phyloP scores from a whole-genome alignment of 495 filamentous ascomycete genomes.

The Oidiodendron maius region DNA sequence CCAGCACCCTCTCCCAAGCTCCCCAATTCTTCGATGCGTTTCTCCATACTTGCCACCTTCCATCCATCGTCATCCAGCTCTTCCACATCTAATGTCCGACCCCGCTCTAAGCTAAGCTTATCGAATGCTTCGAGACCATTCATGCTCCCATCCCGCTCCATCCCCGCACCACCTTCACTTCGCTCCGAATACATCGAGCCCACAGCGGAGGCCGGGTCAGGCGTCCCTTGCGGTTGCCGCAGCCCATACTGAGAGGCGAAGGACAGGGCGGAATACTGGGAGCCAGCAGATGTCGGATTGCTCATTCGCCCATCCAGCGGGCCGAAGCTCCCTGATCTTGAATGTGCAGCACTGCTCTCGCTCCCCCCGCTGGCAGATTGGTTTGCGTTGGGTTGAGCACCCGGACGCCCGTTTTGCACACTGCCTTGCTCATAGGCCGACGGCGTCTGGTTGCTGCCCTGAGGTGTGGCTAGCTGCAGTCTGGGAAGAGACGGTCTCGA shows the following conservation, averaged over 20 bases:
- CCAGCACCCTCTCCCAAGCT: constrained; percentile 92
- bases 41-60: constrained; percentile 84
- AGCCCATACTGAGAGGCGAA: constrained; percentile 63
- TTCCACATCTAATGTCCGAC: constrained; percentile 77
- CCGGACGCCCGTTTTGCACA: constrained; percentile 43
- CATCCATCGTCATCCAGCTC: constrained; percentile 93
- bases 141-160: constrained; percentile 71
- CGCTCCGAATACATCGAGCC: constrained; percentile 75
- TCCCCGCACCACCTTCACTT: constrained; percentile 57
- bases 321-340: constrained; percentile 67
- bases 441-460: constrained; percentile 65
- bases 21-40: constrained; percentile 80
- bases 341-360: constrained; percentile 59
- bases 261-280: constrained; percentile 67
- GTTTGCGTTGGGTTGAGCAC: constrained; percentile 15
- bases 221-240: constrained; percentile 53
- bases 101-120: constrained; percentile 71
- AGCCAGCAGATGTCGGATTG: constrained; percentile 75
- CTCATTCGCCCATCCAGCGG: constrained; percentile 67
- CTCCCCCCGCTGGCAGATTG: constrained; percentile 66
- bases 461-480: constrained; percentile 77
- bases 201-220: constrained; percentile 85
- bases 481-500: constrained; percentile 58
- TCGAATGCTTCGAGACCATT: constrained; percentile 55
- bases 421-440: constrained; percentile 48